These are phyloP conservation scores for Jatropha multifida DNA, from an alignment of 441 rosid species.

Conservation along the genomic window DNA sequence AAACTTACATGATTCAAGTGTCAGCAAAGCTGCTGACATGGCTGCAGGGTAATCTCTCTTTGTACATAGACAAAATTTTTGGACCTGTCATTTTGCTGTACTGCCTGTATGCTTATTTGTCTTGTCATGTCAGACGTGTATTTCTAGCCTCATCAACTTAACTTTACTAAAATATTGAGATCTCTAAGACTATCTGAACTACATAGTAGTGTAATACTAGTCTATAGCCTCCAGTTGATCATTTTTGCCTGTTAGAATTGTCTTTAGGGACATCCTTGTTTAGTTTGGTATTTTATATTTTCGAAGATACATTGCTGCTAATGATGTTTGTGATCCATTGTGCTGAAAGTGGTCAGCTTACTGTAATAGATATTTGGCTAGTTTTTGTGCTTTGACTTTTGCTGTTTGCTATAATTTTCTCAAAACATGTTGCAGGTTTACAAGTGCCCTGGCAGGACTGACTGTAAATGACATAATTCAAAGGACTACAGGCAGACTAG, in stretches of 20 bases:
- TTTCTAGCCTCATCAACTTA: background rate
- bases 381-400: slow-evolving; percentile 3
- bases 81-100: too few species aligned
- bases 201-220: background rate
- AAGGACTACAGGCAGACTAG: slow-evolving; percentile 83
- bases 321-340: background rate
- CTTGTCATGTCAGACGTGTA: background rate
- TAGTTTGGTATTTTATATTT: background rate
- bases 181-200: background rate
- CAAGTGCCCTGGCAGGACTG: slow-evolving; percentile 67
- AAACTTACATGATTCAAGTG: slow-evolving; percentile 69
- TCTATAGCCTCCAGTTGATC: background rate
- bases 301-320: background rate
- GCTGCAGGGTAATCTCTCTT: slow-evolving; percentile 73
- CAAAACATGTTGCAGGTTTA: slow-evolving; percentile 56
- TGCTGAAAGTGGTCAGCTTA: background rate
- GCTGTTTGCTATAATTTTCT: slow-evolving; percentile 15
- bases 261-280: slow-evolving; percentile 2
- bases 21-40: slow-evolving; percentile 97
- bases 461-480: slow-evolving; percentile 69
- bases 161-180: background rate
- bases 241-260: slow-evolving; percentile 2
- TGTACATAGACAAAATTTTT: background rate
- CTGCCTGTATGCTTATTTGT: background rate
- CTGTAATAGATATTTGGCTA: background rate